phyloP scores from a whole-genome alignment of 345 rosid species.

The Acer campestre region DNA sequence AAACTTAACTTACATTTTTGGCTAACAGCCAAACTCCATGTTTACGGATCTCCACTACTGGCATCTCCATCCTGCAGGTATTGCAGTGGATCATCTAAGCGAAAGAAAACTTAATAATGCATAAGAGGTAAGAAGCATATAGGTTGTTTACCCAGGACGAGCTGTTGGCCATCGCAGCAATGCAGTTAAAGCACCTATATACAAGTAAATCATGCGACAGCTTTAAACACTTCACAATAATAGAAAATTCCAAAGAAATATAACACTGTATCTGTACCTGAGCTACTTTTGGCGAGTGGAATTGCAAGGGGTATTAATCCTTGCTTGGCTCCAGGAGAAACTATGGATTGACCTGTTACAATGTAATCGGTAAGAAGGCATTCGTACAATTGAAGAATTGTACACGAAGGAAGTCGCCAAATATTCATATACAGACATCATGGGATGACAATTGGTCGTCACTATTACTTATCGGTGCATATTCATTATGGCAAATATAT shows the following conservation, averaged over 20 bases:
- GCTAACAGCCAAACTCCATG: conserved; percentile 88
- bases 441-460: background rate
- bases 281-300: conserved; percentile 57
- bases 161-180: conserved; percentile 92
- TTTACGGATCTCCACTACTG: conserved; percentile 74
- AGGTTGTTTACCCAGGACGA: conserved; percentile 56
- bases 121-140: conserved; percentile 1
- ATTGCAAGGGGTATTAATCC: conserved; percentile 74
- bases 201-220: conserved; percentile 11
- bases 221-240: conserved; percentile 12
- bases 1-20: conserved; percentile 55
- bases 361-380: too few species aligned
- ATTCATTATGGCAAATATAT: background rate
- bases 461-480: background rate
- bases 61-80: conserved; percentile 78
- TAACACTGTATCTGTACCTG: conserved; percentile 43
- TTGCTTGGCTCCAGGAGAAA: conserved; percentile 77
- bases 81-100: conserved; percentile 18
- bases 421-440: background rate
- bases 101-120: conserved; percentile 4
- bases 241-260: conserved; percentile 1
- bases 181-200: conserved; percentile 64
- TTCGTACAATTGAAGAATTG: too few species aligned
- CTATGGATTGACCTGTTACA: conserved; percentile 59
- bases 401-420: background rate